Evolutionary conservation across 1,284 basidiomycete species (phyloP), one percentile per base, ranked within the genome.

Genomic region (Prillingera fragicola): DNA sequence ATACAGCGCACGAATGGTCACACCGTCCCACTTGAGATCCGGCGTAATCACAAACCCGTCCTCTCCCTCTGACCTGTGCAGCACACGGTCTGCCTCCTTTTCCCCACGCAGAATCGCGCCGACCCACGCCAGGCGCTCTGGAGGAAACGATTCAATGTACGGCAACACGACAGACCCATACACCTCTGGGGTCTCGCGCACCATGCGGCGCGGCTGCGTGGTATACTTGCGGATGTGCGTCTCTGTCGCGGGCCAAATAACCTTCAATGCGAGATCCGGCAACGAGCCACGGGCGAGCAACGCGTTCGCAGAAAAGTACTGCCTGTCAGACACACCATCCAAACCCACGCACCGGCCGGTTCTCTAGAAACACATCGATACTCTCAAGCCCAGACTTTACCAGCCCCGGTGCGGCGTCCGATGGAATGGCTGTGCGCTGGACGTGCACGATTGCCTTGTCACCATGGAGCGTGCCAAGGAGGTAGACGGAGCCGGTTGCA

Each of bases 11-110:
- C 67, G 60, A 3, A 82, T 81, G 3, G 78, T 82, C 29, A 71
- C 72, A 23, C 83, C 78, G 62, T 97, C 91, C 94, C 94, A 90
- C 70, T 91, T 91, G 79, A 92, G 84, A 69, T 96, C 90, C 0
- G 91, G 90, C 0, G 91, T 70, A 46, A 95, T 80, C 38, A 96
- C 64, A 62, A 88, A 96, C 8, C 86, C 84, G 1, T 56, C 62
- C 9, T 73, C 62, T 0, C 73, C 70, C 39, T 78, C 73, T 1
- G 81, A 82, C 17, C 80, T 77, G 64, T 78, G 84, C 15, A 92
- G 67, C 31, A 94, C 74, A 44, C 85, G 83, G 8, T 86, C 80
- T 15, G 79, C 77, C 68, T 98, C 92, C 15, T 87, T 84, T 23
- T 74, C 73, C 17, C 90, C 88, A 0, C 78, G 77, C 5, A 97